Evolutionary conservation across 345 rosid genomes (phyloP).

Genomic region (Salix purpurea): DNA sequence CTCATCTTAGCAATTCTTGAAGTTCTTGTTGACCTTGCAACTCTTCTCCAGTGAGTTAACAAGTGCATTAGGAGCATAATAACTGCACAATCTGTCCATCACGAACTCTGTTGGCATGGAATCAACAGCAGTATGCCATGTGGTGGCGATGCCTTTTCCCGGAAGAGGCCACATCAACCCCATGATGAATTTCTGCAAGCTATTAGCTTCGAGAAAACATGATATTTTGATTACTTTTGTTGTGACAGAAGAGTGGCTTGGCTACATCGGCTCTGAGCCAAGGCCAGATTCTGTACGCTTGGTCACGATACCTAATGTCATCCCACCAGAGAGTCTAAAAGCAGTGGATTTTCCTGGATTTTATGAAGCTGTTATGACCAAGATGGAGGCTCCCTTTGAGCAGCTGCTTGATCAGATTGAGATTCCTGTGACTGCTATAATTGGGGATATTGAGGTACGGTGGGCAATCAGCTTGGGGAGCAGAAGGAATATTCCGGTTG

Average conservation of each 20-base stretch:
- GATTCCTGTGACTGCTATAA: constrained; percentile 25
- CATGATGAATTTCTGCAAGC: constrained; percentile 60
- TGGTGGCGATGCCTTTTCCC: constrained; percentile 59
- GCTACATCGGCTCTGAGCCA: constrained; percentile 35
- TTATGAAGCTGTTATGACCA: constrained; percentile 34
- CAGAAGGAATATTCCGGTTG: constrained; percentile 42
- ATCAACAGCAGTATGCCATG: constrained; percentile 20
- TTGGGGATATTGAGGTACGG: constrained; percentile 33
- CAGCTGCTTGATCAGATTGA: constrained; percentile 36
- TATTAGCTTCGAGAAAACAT: constrained; percentile 28
- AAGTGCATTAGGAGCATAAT: too few species aligned
- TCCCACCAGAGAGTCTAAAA: constrained; percentile 44
- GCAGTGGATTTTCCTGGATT: constrained; percentile 37
- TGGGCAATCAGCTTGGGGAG: constrained; percentile 34
- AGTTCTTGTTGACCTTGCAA: too few species aligned
- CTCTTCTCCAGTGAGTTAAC: too few species aligned
- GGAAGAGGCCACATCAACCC: constrained; percentile 72
- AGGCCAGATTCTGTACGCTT: constrained; percentile 36
- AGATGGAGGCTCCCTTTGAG: constrained; percentile 50
- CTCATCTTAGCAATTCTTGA: too few species aligned
- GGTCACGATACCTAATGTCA: constrained; percentile 42
- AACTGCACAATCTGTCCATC: neutral
- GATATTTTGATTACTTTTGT: constrained; percentile 48
- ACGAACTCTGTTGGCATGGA: constrained; percentile 9
- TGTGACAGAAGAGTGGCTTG: constrained; percentile 68